phyloP scores from a whole-genome alignment of 2,329 filamentous ascomycete genomes.

The Parastagonospora avenae region DNA sequence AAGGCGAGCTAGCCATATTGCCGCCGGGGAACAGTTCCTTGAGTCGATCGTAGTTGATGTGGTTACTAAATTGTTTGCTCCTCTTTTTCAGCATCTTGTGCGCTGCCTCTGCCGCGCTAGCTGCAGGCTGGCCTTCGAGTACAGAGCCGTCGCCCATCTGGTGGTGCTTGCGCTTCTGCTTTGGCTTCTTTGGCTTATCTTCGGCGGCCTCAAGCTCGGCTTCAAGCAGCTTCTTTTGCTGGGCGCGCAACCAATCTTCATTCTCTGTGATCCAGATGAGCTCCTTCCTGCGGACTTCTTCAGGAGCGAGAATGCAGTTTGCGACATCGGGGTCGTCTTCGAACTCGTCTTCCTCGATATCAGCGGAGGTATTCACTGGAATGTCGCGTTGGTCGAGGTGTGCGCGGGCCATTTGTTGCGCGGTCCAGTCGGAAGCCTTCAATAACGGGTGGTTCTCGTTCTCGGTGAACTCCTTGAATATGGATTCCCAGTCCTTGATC shows the following conservation, averaged over 20 bases:
- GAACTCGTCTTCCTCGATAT: slow-evolving; percentile 82
- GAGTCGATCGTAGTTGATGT: slow-evolving; percentile 55
- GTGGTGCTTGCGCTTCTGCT: slow-evolving; percentile 47
- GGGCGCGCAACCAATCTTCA: slow-evolving; percentile 86
- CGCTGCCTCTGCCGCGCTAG: slow-evolving; percentile 52
- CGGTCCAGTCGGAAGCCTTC: slow-evolving; percentile 30
- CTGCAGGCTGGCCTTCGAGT: slow-evolving; percentile 49
- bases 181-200: slow-evolving; percentile 56
- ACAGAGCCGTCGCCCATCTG: slow-evolving; percentile 49
- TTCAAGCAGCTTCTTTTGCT: slow-evolving; percentile 82
- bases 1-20: slow-evolving; percentile 16
- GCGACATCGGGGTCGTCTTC: slow-evolving; percentile 86
- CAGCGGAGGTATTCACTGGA: slow-evolving; percentile 47
- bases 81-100: slow-evolving; percentile 54
- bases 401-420: slow-evolving; percentile 33
- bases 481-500: slow-evolving; percentile 35
- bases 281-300: slow-evolving; percentile 83
- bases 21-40: slow-evolving; percentile 46
- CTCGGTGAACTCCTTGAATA: slow-evolving; percentile 35
- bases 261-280: slow-evolving; percentile 94
- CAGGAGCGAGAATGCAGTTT: slow-evolving; percentile 74
- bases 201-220: slow-evolving; percentile 66
- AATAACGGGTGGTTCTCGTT: slow-evolving; percentile 39
- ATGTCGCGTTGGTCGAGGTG: slow-evolving; percentile 30
- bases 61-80: slow-evolving; percentile 49